A percentile compares a stretch with the other conserved stretches of the same genome.
Conservation (phyloP, 768 basidiomycete genomes). For the Harrya chromipes region DNA sequence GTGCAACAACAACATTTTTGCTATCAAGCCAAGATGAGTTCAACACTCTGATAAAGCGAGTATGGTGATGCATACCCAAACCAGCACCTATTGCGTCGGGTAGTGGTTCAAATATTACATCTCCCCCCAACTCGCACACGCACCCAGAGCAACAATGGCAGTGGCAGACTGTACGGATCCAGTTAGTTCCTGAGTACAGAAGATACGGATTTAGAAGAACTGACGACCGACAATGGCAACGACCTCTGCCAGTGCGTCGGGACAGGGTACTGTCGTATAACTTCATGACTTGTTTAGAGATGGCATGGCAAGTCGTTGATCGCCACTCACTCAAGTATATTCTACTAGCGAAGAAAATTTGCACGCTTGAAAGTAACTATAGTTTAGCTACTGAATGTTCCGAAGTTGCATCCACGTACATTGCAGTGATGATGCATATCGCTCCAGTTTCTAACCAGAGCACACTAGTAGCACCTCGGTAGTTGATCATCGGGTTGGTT, state of each 20-base stretch:
- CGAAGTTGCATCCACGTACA: not conserved
- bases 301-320: not conserved
- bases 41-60: not conserved
- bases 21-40: not conserved
- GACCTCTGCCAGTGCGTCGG: not conserved
- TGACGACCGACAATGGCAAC: slow-evolving; percentile 3
- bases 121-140: not conserved
- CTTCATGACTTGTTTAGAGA: not conserved
- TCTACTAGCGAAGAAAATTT: slow-evolving; percentile 4
- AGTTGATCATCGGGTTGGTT: not conserved
- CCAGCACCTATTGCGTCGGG: not conserved
- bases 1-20: not conserved
- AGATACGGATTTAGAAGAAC: not conserved
- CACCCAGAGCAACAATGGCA: slow-evolving; percentile 3
- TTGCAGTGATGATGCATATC: not conserved
- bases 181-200: not conserved
- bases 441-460: slow-evolving; percentile 1
- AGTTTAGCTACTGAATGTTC: not conserved
- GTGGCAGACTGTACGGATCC: slow-evolving; percentile 1
- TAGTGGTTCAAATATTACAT: not conserved
- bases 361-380: not conserved
- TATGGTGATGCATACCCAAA: slow-evolving; percentile 4
- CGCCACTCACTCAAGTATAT: slow-evolving; percentile 5
- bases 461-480: not conserved
- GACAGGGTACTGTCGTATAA: slow-evolving; percentile 6